phyloP scores from a whole-genome alignment of 176 grass and related monocot species.

The Hyparrhenia diplandra region DNA sequence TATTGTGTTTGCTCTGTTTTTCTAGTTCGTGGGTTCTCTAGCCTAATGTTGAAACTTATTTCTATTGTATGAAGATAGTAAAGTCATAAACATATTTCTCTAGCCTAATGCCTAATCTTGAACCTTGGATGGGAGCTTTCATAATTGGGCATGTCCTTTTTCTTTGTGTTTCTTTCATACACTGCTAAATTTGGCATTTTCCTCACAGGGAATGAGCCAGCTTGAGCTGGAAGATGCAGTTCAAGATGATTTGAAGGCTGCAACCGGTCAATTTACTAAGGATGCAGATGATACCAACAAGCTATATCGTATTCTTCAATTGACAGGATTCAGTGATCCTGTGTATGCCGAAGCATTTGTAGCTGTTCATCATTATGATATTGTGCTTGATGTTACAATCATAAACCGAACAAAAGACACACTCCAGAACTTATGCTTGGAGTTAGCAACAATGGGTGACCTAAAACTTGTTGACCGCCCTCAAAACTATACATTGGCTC shows the following conservation, averaged over 20 bases:
- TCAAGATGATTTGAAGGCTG: slow-evolving; percentile 65
- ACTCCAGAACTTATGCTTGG: slow-evolving; percentile 67
- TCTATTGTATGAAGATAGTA: too few species aligned
- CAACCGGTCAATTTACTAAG: slow-evolving; percentile 63
- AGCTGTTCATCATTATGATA: slow-evolving; percentile 65
- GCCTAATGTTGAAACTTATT: too few species aligned
- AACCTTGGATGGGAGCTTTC: neutral
- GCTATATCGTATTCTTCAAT: slow-evolving; percentile 59
- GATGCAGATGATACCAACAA: slow-evolving; percentile 51
- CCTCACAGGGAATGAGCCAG: slow-evolving; percentile 59
- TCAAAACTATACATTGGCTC: slow-evolving; percentile 62
- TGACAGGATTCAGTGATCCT: slow-evolving; percentile 65
- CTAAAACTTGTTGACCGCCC: slow-evolving; percentile 73
- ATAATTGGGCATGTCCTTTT: too few species aligned
- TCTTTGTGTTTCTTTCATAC: neutral
- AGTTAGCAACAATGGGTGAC: slow-evolving; percentile 65
- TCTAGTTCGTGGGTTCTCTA: too few species aligned
- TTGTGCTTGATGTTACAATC: slow-evolving; percentile 67
- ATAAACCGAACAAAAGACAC: slow-evolving; percentile 64
- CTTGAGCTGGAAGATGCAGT: slow-evolving; percentile 69
- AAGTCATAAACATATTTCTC: too few species aligned
- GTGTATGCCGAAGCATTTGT: slow-evolving; percentile 71
- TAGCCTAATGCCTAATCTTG: too few species aligned
- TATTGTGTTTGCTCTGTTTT: too few species aligned
- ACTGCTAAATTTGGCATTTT: neutral